A percentile compares a stretch with the other conserved stretches of the same genome.
phyloP scores from a whole-genome alignment of 345 rosid species.

The Brassica napus region Da-Ae NC_063434.1:2291001-2291500 shows the following conservation, averaged over 20 bases:
- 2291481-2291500: conserved; percentile 16
- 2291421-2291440: conserved; percentile 14
- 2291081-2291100: neutral
- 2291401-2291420: conserved; percentile 29
- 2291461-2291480: conserved; percentile 4
- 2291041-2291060: conserved; percentile 19
- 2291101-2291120: conserved; percentile 25
- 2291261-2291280: neutral
- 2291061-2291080: neutral
- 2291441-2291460: conserved; percentile 6
- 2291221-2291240: neutral
- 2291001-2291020: conserved; percentile 59
- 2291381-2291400: conserved; percentile 38
- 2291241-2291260: neutral
- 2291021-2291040: conserved; percentile 26
- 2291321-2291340: conserved; percentile 19
- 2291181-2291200: neutral
- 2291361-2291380: neutral
- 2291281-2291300: neutral
- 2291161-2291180: neutral
- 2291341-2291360: neutral
- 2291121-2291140: conserved; percentile 21
- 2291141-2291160: conserved; percentile 10
- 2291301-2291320: conserved; percentile 22
- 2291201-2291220: neutral